Base-by-base conservation (phyloP, 169 alveolate species). In the Plasmodium knowlesi region DNA sequence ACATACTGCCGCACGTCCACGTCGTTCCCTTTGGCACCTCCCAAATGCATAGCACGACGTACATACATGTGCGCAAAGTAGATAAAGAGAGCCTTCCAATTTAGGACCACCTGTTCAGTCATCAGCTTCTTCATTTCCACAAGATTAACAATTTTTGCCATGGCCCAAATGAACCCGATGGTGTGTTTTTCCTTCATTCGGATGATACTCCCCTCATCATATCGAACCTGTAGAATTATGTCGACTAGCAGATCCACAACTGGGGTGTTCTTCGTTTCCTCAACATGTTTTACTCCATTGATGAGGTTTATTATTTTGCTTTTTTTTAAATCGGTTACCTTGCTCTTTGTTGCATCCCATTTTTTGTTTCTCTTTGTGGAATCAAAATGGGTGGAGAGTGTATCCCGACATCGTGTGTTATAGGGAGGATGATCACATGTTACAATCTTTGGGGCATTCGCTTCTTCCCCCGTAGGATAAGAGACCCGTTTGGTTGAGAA, bases 151-250 rank as follows among this genome's bases (percentile, higher is more conserved):
- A 32, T 53, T 76, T 86, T 86, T 4, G 46, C 30, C 34, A 86
- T 41, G 2, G 93, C 39, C 93, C 93, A 86, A 53, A 86, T 3
- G 81, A 74, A 86, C 3, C 93, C 93, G 39, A 86, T 76, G 61
- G 67, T 50, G 46, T 76, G 80, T 76, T 86, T 86, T 76, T 86
- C 74, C 61, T 86, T 86, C 71, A 86, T 41, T n/a, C 30, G 9
- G 67, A 61, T 53, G 30, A 86, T 12, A 28, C 19, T 9, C 10
- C 81, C 53, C 41, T 50, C 41, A 53, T 41, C 70, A 9, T 86
- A n/a, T 53, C 70, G 39, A 37, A 86, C 10, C 14, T 6, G 34
- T 53, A 73, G 81, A 3, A 86, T 86, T 53, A 70, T 14, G 41
- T n/a, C 70, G 5, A 43, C 37, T 19, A 86, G 70, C 25, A 28